These are phyloP conservation scores for Trametes cinnabarina DNA, from an alignment of 768 basidiomycete species.

Conservation along the genomic window DNA sequence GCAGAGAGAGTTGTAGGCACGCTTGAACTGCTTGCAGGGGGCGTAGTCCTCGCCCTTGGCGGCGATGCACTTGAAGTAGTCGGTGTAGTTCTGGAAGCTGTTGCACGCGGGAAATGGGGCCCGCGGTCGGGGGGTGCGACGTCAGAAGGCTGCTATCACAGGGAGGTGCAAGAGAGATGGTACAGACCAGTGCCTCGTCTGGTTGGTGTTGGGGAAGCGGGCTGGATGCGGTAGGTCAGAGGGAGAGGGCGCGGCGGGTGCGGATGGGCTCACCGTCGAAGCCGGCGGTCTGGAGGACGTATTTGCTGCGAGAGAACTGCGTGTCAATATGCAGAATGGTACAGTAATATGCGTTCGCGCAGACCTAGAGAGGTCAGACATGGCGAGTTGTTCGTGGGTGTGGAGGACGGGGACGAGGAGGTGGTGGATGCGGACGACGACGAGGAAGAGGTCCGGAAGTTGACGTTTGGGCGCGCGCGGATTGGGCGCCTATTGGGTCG, in stretches of 20 bases:
- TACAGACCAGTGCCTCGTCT: conserved; percentile 91
- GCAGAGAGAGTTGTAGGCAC: conserved; percentile 93
- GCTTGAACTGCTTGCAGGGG: conserved; percentile 99
- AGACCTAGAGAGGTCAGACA: conserved; percentile 58
- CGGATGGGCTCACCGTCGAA: conserved; percentile 69
- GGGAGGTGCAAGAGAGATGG: neutral
- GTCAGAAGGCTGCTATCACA: neutral
- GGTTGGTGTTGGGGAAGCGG: conserved; percentile 89
- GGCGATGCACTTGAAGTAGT: conserved; percentile 96
- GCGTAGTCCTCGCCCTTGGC: conserved; percentile 98
- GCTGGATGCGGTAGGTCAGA: conserved; percentile 42
- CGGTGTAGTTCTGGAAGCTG: conserved; percentile 94
- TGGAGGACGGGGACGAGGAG: conserved; percentile 14
- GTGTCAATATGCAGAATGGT: neutral
- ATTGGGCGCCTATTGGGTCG: no score
- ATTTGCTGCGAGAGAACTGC: conserved; percentile 53
- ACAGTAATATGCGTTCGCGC: no score
- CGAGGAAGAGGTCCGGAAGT: conserved; percentile 7
- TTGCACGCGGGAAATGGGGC: neutral
- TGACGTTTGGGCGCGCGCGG: neutral
- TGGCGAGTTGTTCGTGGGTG: conserved; percentile 30
- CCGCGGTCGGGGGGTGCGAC: neutral
- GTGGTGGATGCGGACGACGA: neutral
- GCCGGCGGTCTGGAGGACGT: conserved; percentile 88
- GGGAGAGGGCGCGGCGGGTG: conserved; percentile 11